These are phyloP conservation scores for Solanum neorickii DNA, from an alignment of 257 asterid species.

Conservation along the genomic window DNA sequence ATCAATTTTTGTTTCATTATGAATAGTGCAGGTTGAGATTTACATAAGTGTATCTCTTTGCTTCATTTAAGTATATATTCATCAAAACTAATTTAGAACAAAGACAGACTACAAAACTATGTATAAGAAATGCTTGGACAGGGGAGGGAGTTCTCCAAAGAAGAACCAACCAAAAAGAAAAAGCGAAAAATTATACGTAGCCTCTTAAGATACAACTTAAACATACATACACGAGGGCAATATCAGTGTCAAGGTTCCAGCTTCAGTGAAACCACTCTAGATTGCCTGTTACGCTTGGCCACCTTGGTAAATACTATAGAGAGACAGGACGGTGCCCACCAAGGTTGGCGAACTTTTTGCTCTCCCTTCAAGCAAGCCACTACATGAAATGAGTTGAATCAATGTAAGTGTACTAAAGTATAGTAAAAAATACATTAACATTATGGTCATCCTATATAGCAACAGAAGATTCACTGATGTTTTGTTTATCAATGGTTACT, in stretches of 20 bases:
- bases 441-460: neutral
- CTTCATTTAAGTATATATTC: neutral
- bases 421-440: neutral
- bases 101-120: constrained; percentile 5
- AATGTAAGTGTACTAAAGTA: neutral
- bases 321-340: constrained; percentile 97
- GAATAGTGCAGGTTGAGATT: neutral
- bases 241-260: constrained; percentile 72
- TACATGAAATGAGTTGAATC: constrained; percentile 3
- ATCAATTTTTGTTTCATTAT: neutral
- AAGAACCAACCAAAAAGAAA: constrained; percentile 20
- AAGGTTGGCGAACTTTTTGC: constrained; percentile 79
- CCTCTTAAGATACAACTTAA: neutral
- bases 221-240: constrained; percentile 3
- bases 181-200: neutral
- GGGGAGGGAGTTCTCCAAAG: constrained; percentile 20
- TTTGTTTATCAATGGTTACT: neutral
- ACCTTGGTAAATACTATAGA: constrained; percentile 51
- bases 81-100: neutral
- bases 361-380: constrained; percentile 99
- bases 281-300: constrained; percentile 81
- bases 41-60: neutral
- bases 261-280: constrained; percentile 91
- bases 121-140: constrained; percentile 12
- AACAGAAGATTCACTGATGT: neutral